phyloP scores from a whole-genome alignment of 2,329 filamentous ascomycete genomes.

The Corynespora cassiicola region DNA sequence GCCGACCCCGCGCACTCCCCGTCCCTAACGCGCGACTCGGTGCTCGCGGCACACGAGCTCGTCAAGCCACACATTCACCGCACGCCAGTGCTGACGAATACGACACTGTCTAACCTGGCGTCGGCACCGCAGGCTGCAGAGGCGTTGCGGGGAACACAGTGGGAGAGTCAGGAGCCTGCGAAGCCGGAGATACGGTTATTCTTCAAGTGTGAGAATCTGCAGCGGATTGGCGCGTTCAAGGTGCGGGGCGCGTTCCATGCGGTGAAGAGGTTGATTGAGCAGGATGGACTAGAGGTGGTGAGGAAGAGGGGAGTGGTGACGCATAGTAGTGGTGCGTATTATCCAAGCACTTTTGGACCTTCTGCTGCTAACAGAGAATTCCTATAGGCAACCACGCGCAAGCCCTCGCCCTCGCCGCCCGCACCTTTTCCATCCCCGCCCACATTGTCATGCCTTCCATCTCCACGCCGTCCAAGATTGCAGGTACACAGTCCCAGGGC shows the following conservation, averaged over 20 bases:
- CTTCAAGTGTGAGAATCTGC: conserved; percentile 96
- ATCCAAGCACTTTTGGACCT: conserved; percentile 6
- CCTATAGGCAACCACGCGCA: conserved; percentile 87
- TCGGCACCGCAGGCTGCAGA: conserved; percentile 69
- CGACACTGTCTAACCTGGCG: conserved; percentile 75
- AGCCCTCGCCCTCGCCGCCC: conserved; percentile 85
- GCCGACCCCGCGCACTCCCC: no score
- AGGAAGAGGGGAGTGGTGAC: conserved; percentile 79
- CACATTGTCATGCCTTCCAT: conserved; percentile 94
- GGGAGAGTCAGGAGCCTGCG: conserved; percentile 64
- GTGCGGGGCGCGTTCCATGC: conserved; percentile 90
- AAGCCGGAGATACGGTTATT: conserved; percentile 74
- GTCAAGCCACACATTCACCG: conserved; percentile 79
- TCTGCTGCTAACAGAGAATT: neutral
- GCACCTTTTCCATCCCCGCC: conserved; percentile 74
- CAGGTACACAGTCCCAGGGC: conserved; percentile 79
- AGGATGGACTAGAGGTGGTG: conserved; percentile 48
- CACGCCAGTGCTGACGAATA: conserved; percentile 83
- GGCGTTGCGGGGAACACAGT: conserved; percentile 63
- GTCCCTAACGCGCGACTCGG: conserved; percentile 71
- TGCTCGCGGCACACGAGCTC: conserved; percentile 73
- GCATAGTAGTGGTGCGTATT: conserved; percentile 77
- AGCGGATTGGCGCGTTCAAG: conserved; percentile 93
- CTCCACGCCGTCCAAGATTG: conserved; percentile 83
- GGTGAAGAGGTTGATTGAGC: conserved; percentile 71